These are phyloP conservation scores for Chalciporus pseudorubinellus DNA, from an alignment of 768 basidiomycete genomes.

Conservation along the genomic window DNA sequence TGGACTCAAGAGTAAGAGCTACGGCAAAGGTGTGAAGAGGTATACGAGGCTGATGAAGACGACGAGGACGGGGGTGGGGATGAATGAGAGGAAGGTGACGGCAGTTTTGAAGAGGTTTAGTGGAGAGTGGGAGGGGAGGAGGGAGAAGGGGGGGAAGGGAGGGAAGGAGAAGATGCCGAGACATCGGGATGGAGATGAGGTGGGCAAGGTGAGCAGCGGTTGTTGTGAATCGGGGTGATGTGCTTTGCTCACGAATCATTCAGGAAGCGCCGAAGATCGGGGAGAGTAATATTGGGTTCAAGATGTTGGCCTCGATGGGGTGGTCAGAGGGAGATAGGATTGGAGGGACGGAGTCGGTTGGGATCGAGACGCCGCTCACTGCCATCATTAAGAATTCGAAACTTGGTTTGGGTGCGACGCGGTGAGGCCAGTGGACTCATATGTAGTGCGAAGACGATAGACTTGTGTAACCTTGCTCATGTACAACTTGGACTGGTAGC, in stretches of 20 bases:
- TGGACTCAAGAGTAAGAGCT: constrained; percentile 66
- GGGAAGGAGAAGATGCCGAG: constrained; percentile 34
- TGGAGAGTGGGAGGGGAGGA: constrained; percentile 20
- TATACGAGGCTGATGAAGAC: constrained; percentile 81
- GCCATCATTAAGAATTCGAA: constrained; percentile 88
- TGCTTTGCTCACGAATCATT: background rate
- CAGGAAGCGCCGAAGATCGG: constrained; percentile 82
- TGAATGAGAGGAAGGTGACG: constrained; percentile 63
- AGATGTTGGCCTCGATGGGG: constrained; percentile 86
- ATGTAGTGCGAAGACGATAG: background rate
- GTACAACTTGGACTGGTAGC: too few species aligned
- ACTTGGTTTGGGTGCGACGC: constrained; percentile 71
- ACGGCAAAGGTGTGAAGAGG: constrained; percentile 39
- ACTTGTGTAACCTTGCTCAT: background rate
- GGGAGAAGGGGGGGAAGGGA: constrained; percentile 10
- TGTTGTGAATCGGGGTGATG: background rate
- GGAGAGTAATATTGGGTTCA: constrained; percentile 80
- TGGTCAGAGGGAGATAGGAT: constrained; percentile 84
- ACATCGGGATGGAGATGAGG: constrained; percentile 82
- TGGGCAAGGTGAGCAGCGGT: constrained; percentile 61
- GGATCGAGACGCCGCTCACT: constrained; percentile 72
- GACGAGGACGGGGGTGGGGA: constrained; percentile 46
- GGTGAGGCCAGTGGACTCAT: background rate
- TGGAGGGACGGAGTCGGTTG: constrained; percentile 53
- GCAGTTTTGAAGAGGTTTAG: constrained; percentile 38